Base-by-base conservation (phyloP, 495 filamentous ascomycete species). In the Lasiosphaeria hispida region DNA sequence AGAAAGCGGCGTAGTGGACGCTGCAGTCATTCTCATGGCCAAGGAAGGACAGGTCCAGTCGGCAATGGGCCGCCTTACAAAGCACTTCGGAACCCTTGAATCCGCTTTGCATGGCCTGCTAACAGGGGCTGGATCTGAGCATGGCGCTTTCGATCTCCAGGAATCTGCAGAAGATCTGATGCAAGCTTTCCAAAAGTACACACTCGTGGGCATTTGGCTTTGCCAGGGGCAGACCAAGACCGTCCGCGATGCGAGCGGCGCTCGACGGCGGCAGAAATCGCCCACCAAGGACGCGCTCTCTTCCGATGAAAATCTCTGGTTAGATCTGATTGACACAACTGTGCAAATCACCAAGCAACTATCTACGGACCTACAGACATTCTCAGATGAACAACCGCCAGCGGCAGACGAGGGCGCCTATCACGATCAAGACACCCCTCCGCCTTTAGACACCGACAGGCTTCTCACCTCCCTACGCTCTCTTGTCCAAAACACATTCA, bases 181-280 rank as follows among this genome's bases (percentile, higher is more conserved):
- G 14, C 83, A 86, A 38, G 87, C 87, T 4, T 70, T 98, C 42
- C 83, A 93, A 54, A 97, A 93, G 67, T 97, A 96, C 69, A 81
- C 85, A 0, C 84, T 89, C 49, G 91, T 98, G 17, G 94, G 94
- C 33, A 90, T 92, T 17, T 98, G 94, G 94, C 80, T 98, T 18
- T 97, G 94, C 64, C 91, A 94, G 73, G 87, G 89, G 36, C 92
- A 97, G 72, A 92, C 83, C 50, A 91, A 87, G 63, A 83, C 81
- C 1, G 70, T 77, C 13, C 63, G 61, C 18, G 65, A 65, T 7
- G 65, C 50, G 1, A 47, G 33, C 18, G 66, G 53, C 2, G 48
- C 68, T 11, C 64, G 67, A 19, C 71, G 75, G 52, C 66, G 73
- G 36, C 80, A 83, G 63, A 71, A 73, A 64, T 65, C 76, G 1